A percentile compares a stretch with the other conserved stretches of the same genome.
phyloP scores from a whole-genome alignment of 169 alveolate genomes.

The Eimeria acervulina region DNA sequence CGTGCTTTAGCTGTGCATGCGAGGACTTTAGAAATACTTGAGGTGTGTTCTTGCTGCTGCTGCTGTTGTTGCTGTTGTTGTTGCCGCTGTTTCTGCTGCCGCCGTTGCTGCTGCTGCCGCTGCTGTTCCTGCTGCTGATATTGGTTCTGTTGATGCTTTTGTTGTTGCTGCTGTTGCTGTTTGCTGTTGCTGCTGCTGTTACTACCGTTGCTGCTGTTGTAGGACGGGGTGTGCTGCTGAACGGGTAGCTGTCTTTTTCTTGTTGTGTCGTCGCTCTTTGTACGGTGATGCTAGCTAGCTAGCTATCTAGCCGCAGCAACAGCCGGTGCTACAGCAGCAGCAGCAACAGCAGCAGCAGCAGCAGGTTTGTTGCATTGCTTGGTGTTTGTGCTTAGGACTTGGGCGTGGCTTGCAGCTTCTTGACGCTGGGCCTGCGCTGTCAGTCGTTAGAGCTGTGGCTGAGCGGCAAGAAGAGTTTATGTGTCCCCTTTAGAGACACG shows the following conservation, averaged over 20 bases:
- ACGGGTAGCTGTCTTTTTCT: no score
- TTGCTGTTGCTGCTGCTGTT: not conserved
- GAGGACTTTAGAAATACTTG: conserved; percentile 71
- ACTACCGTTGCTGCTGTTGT: not conserved
- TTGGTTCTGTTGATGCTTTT: not conserved
- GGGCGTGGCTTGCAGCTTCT: conserved; percentile 26
- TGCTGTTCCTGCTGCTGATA: not conserved
- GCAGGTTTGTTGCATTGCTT: no score
- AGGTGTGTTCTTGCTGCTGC: not conserved
- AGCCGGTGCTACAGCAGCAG: no score
- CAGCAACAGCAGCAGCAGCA: no score
- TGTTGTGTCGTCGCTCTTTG: no score
- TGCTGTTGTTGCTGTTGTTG: not conserved
- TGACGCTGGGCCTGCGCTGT: not conserved
- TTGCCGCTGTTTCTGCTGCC: not conserved
- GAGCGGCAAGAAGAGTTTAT: not conserved
- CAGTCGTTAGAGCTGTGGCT: conserved; percentile 4
- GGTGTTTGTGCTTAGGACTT: not conserved
- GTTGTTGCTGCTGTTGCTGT: no score
- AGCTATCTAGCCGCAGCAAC: not conserved
- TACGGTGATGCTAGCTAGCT: not conserved
- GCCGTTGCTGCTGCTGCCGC: not conserved
- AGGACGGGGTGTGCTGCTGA: no score
- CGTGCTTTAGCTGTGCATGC: conserved; percentile 73
- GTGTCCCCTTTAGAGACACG: not conserved